Evolutionary conservation across 2,329 filamentous ascomycete genomes (phyloP).

Genomic region (Arthrocladium fulminans): DNA sequence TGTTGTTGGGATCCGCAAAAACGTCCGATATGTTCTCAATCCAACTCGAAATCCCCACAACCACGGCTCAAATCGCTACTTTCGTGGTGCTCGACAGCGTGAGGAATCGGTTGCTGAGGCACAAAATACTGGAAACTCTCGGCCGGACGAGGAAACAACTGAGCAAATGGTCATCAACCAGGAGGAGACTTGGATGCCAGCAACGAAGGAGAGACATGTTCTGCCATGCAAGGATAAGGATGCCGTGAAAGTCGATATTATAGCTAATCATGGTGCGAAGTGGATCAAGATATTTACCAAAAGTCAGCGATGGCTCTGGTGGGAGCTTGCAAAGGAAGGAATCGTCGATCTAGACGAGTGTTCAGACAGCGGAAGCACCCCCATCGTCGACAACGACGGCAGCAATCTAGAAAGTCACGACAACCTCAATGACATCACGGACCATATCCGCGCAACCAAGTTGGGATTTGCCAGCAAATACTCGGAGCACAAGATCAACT

Average conservation of each 20-base stretch:
- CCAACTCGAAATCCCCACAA: neutral
- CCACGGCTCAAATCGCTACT: neutral
- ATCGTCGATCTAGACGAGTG: constrained; percentile 39
- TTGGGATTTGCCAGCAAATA: no score
- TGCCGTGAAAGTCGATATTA: constrained; percentile 54
- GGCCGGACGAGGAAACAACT: no score
- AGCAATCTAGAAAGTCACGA: constrained; percentile 24
- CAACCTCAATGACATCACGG: no score
- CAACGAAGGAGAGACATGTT: no score
- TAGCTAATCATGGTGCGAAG: constrained; percentile 52
- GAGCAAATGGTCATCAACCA: no score
- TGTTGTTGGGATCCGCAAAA: neutral
- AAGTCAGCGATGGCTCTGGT: constrained; percentile 54
- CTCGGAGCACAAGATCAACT: constrained; percentile 24
- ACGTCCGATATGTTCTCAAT: neutral
- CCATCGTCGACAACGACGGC: neutral
- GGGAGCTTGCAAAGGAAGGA: constrained; percentile 60
- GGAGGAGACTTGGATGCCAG: no score
- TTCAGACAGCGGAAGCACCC: constrained; percentile 38
- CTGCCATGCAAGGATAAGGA: constrained; percentile 27
- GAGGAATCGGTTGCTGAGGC: no score
- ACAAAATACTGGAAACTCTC: no score
- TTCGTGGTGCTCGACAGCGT: neutral
- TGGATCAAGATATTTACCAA: constrained; percentile 63
- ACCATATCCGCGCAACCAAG: no score